A percentile compares a stretch with the other conserved stretches of the same genome.
phyloP scores from a whole-genome alignment of 495 filamentous ascomycete species.

The Aspergillus wentii region DNA sequence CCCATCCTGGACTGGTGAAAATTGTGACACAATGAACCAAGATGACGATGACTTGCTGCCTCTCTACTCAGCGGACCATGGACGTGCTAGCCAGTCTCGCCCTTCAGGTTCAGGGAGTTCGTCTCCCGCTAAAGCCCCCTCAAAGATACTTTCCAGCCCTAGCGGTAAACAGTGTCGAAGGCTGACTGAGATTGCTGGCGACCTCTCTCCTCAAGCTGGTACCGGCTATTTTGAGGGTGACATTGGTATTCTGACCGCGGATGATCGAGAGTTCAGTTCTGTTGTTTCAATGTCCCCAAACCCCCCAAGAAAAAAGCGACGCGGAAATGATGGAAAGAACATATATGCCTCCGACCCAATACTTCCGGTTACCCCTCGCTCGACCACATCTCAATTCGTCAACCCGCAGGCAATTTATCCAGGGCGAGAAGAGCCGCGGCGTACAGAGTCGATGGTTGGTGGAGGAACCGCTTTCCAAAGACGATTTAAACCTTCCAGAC shows the following conservation, averaged over 20 bases:
- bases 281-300: constrained; percentile 31
- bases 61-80: constrained; percentile 16
- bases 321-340: constrained; percentile 29
- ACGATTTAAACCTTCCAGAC: constrained; percentile 20
- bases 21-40: constrained; percentile 23
- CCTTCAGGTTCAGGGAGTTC: constrained; percentile 20
- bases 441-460: constrained; percentile 6
- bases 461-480: constrained; percentile 10
- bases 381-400: constrained; percentile 4
- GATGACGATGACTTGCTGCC: constrained; percentile 44
- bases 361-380: constrained; percentile 26
- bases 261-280: constrained; percentile 39
- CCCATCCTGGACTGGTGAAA: constrained; percentile 23
- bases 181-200: constrained; percentile 42
- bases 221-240: constrained; percentile 32
- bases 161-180: constrained; percentile 38
- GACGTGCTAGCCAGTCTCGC: constrained; percentile 18
- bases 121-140: constrained; percentile 21
- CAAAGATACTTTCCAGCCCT: constrained; percentile 35
- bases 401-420: constrained; percentile 6
- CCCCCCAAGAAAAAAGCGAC: constrained; percentile 34
- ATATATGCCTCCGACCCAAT: constrained; percentile 29
- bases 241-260: constrained; percentile 36
- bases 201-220: constrained; percentile 35
- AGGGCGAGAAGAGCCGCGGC: constrained; percentile 9